Conservation (phyloP, 345 rosid species). For the Gossypium turneri region DNA sequence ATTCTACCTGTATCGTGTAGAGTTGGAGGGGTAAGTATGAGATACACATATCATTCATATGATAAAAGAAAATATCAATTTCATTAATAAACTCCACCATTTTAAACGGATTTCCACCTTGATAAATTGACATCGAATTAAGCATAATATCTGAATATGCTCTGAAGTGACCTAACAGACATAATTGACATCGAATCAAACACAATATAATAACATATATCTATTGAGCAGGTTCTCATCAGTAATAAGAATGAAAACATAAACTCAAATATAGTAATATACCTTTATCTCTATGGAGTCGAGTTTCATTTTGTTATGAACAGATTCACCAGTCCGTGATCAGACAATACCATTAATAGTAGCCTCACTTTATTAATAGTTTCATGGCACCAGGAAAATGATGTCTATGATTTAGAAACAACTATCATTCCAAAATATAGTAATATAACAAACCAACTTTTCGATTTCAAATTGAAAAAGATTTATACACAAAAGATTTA, state of each 20-base stretch:
- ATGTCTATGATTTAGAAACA: no score
- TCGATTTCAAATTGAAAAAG: no score
- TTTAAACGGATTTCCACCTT: no score
- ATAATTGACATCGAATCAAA: background rate
- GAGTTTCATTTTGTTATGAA: conserved; percentile 80
- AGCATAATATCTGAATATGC: conserved; percentile 47
- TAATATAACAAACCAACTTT: no score
- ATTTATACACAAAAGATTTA: no score
- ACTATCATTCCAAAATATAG: no score
- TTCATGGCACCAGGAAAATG: conserved; percentile 68
- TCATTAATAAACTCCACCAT: no score
- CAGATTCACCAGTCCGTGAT: conserved; percentile 56
- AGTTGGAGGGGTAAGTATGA: no score
- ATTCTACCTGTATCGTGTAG: no score
- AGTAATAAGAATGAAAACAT: background rate
- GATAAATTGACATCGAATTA: no score
- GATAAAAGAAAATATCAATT: no score
- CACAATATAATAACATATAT: background rate
- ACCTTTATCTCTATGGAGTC: conserved; percentile 58
- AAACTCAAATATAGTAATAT: background rate
- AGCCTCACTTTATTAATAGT: conserved; percentile 60
- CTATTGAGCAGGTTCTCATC: background rate
- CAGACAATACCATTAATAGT: conserved; percentile 69
- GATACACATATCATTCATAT: no score
- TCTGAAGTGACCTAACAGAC: conserved; percentile 64